phyloP scores from a whole-genome alignment of 805 yeast genomes.

The Hanseniaspora vineae region DNA sequence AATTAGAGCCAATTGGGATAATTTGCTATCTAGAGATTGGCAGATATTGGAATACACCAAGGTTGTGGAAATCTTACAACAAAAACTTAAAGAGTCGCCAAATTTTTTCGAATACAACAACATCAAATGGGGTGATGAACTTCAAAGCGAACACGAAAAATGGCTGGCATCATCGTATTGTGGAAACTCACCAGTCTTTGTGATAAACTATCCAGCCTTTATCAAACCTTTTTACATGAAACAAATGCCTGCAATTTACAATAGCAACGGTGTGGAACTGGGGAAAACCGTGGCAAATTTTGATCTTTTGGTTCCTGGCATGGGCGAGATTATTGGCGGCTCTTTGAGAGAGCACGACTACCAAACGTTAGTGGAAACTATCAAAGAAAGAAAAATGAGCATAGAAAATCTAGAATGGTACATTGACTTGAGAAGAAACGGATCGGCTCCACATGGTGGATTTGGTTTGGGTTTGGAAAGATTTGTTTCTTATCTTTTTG shows the following conservation, averaged over 20 bases:
- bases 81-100: slow-evolving; percentile 17
- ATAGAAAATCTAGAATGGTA: slow-evolving; percentile 64
- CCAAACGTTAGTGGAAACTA: slow-evolving; percentile 33
- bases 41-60: slow-evolving; percentile 59
- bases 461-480: slow-evolving; percentile 94
- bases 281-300: slow-evolving; percentile 68
- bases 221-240: slow-evolving; percentile 93
- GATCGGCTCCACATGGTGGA: slow-evolving; percentile 91
- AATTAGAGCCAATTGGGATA: slow-evolving; percentile 48
- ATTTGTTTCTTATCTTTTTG: slow-evolving; percentile 53
- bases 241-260: slow-evolving; percentile 19
- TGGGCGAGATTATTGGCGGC: slow-evolving; percentile 94
- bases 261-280: no score
- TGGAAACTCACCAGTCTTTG: slow-evolving; percentile 60
- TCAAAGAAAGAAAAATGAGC: slow-evolving; percentile 44
- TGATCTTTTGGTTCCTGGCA: slow-evolving; percentile 77
- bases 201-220: slow-evolving; percentile 70
- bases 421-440: slow-evolving; percentile 55
- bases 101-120: slow-evolving; percentile 23
- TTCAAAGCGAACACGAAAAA: slow-evolving; percentile 82
- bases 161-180: slow-evolving; percentile 66
- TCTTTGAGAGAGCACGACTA: slow-evolving; percentile 73
- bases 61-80: slow-evolving; percentile 46
- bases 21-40: slow-evolving; percentile 43
- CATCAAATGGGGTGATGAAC: slow-evolving; percentile 52